These are phyloP conservation scores for Volutella citrinella DNA, from an alignment of 2,329 filamentous ascomycete species.

Conservation along the genomic window DNA sequence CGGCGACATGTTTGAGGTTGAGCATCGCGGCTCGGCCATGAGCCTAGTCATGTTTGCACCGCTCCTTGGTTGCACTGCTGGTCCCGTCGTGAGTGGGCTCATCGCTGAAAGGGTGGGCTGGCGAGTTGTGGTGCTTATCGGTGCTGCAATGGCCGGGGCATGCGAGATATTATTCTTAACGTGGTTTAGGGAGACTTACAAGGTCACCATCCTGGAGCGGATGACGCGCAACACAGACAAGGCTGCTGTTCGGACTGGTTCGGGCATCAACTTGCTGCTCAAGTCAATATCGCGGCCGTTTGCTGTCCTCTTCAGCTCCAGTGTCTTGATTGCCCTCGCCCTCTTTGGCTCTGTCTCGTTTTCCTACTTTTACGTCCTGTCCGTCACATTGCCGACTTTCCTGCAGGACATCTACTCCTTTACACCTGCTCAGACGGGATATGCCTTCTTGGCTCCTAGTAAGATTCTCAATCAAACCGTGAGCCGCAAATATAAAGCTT, in stretches of 20 bases:
- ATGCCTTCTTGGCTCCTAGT: slow-evolving; percentile 41
- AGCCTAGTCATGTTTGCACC: slow-evolving; percentile 55
- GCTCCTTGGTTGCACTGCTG: slow-evolving; percentile 54
- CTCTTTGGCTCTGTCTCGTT: slow-evolving; percentile 48
- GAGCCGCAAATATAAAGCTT: not conserved
- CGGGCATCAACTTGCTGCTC: slow-evolving; percentile 13
- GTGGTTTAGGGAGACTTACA: slow-evolving; percentile 60
- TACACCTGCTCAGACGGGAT: slow-evolving; percentile 49
- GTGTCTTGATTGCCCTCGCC: slow-evolving; percentile 49
- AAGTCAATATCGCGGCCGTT: slow-evolving; percentile 45
- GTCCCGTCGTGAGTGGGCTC: slow-evolving; percentile 52
- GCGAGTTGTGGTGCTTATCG: slow-evolving; percentile 51
- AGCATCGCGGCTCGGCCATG: slow-evolving; percentile 57
- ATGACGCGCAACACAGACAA: slow-evolving; percentile 12
- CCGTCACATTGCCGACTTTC: slow-evolving; percentile 51
- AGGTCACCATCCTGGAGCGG: slow-evolving; percentile 49
- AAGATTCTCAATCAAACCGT: slow-evolving; percentile 1
- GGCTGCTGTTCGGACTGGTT: slow-evolving; percentile 8
- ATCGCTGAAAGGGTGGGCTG: slow-evolving; percentile 55
- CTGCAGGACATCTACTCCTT: slow-evolving; percentile 46
- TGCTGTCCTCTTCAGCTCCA: slow-evolving; percentile 45
- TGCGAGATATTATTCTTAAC: slow-evolving; percentile 51
- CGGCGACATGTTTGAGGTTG: slow-evolving; percentile 58
- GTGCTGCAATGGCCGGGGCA: slow-evolving; percentile 41
- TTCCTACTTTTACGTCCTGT: slow-evolving; percentile 51